Base-by-base conservation (phyloP, 306 rosid genomes). In the Betula pendula region DNA sequence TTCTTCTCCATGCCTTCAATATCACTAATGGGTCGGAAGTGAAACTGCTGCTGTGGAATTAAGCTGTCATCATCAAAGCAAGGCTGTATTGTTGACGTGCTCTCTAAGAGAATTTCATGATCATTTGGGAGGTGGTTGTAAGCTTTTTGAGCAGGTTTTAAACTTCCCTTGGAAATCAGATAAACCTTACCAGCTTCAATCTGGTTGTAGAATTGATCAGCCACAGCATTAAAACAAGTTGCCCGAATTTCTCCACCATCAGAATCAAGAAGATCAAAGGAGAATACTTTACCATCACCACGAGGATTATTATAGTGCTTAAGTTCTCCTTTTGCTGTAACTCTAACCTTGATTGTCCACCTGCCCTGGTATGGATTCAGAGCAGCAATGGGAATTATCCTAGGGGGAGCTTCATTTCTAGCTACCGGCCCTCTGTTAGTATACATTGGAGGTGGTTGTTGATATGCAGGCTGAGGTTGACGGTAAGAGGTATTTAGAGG, bases 311-410 rank as follows among this genome's bases (percentile, higher is more conserved):
- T 79, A 69, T 87, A 92, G 83, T 58, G 81, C 81, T 87, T 90
- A 67, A 92, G 96, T 74, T 89, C 95, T 84, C 85, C 88, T 84
- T 92, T 95, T 56, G 91, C 84, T 2, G 98, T 90, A 68, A 95
- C 98, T 81, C 98, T 88, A 60, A 90, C 97, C 86, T 95, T 95
- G 70, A 95, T 85, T 68, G 96, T 89, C 98, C 98, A 95, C 84
- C 70, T 72, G 45, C 71, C 86, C 80, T 84, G 90, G 84, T 88
- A 95, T 2, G 91, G 96, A 84, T 87, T 92, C 75, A 95, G 76
- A 74, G 93, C 97, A 53, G 89, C 58, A 77, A 95, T 95, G 44
- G 93, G 93, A 84, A 89, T 81, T 81, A 89, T 77, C 90, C 97
- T 85, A 3, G 90, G 85, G 76, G 94, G 79, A 79, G 96, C 90